A percentile compares a stretch with the other conserved stretches of the same genome.
phyloP scores from a whole-genome alignment of 768 basidiomycete genomes.

The Russula sp. region DNA sequence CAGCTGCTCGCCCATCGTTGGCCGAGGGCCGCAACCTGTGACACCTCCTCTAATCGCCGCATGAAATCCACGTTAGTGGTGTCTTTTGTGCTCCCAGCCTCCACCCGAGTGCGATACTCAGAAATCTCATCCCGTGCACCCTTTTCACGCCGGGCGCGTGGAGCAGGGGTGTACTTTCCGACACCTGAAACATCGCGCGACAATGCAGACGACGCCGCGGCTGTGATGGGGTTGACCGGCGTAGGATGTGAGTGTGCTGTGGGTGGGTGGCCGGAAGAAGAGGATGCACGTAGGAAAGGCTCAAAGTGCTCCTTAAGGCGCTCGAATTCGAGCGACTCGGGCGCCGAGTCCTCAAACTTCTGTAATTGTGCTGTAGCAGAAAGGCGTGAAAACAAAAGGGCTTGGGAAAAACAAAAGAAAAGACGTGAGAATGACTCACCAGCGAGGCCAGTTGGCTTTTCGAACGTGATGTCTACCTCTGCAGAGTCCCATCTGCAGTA shows the following conservation, averaged over 20 bases:
- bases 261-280: slow-evolving; percentile 50
- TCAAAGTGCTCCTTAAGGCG: slow-evolving; percentile 96
- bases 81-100: slow-evolving; percentile 47
- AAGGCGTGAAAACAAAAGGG: background rate
- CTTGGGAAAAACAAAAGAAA: background rate
- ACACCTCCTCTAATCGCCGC: slow-evolving; percentile 50
- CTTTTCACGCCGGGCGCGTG: slow-evolving; percentile 49
- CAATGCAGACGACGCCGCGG: slow-evolving; percentile 82
- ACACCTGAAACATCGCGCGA: slow-evolving; percentile 83
- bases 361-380: slow-evolving; percentile 71
- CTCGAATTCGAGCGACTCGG: slow-evolving; percentile 86
- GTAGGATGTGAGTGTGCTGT: slow-evolving; percentile 57
- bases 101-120: slow-evolving; percentile 67
- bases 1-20: slow-evolving; percentile 81
- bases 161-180: slow-evolving; percentile 63
- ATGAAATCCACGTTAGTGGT: slow-evolving; percentile 68
- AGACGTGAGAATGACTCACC: slow-evolving; percentile 39
- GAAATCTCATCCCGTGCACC: slow-evolving; percentile 67
- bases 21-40: slow-evolving; percentile 62
- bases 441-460: slow-evolving; percentile 93
- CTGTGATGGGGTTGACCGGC: slow-evolving; percentile 77
- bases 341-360: slow-evolving; percentile 78
- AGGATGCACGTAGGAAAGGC: slow-evolving; percentile 81
- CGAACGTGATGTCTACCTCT: slow-evolving; percentile 86
- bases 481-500: slow-evolving; percentile 94